These are phyloP conservation scores for Pholiota molesta DNA, from an alignment of 768 basidiomycete genomes.

Conservation along the genomic window DNA sequence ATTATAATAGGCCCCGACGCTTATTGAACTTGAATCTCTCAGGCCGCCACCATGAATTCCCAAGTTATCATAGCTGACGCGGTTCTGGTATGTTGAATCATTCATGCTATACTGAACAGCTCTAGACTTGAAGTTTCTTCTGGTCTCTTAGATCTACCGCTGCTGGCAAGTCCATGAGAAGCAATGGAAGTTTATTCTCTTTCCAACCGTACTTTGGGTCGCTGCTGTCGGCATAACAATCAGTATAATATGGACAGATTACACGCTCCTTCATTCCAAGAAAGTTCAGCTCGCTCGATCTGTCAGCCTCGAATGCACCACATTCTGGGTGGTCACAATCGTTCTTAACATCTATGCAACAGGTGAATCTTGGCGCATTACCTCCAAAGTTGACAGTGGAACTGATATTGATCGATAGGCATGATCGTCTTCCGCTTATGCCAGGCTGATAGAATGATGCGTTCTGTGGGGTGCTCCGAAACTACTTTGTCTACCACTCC, in stretches of 20 bases:
- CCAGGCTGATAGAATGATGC: not conserved
- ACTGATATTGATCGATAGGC: slow-evolving; percentile 7
- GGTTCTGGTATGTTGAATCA: not conserved
- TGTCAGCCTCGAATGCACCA: slow-evolving; percentile 2
- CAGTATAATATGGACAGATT: not conserved
- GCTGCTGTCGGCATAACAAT: not conserved
- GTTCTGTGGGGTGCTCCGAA: not conserved
- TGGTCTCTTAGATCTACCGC: not conserved
- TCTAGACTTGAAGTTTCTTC: not conserved
- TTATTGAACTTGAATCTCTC: not conserved
- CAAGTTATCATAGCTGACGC: not conserved
- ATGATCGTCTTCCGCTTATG: slow-evolving; percentile 18
- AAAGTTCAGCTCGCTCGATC: not conserved
- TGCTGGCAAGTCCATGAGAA: not conserved
- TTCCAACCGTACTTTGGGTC: not conserved
- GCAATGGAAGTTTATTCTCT: not conserved
- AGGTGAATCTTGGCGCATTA: slow-evolving; percentile 5
- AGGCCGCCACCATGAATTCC: not conserved
- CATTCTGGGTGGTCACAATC: slow-evolving; percentile 21
- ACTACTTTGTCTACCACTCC: not conserved
- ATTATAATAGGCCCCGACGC: no score
- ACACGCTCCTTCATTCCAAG: not conserved
- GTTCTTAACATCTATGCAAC: slow-evolving; percentile 23
- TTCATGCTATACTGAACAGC: not conserved
- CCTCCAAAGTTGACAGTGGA: not conserved